Evolutionary conservation across 768 basidiomycete genomes (phyloP).

Genomic region (Nevesoporus exiguus): DNA sequence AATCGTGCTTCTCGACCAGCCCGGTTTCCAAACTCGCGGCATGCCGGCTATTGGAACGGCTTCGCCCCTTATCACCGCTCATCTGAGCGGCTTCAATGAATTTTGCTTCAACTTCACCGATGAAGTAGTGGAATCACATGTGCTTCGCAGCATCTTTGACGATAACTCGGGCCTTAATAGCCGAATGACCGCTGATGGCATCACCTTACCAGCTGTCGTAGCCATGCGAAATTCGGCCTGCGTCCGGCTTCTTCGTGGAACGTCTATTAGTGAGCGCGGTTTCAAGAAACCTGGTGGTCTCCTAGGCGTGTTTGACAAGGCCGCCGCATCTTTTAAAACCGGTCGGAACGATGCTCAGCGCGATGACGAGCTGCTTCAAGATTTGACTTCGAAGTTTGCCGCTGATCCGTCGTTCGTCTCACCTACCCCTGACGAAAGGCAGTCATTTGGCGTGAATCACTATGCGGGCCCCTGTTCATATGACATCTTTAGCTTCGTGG

Average conservation of each 20-base stretch:
- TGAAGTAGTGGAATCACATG: slow-evolving; percentile 57
- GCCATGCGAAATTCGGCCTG: slow-evolving; percentile 56
- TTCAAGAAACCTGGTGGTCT: slow-evolving; percentile 57
- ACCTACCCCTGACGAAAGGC: slow-evolving; percentile 30
- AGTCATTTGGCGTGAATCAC: slow-evolving; percentile 58
- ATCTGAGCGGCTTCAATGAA: slow-evolving; percentile 58
- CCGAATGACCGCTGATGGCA: slow-evolving; percentile 49
- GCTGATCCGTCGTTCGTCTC: slow-evolving; percentile 51
- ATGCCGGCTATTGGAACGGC: slow-evolving; percentile 37
- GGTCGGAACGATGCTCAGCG: slow-evolving; percentile 48
- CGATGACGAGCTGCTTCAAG: slow-evolving; percentile 49
- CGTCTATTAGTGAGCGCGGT: slow-evolving; percentile 41
- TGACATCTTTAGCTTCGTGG: slow-evolving; percentile 46
- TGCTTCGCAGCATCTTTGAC: slow-evolving; percentile 51
- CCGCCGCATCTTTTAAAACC: slow-evolving; percentile 45
- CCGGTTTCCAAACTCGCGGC: slow-evolving; percentile 56
- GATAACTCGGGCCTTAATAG: slow-evolving; percentile 44
- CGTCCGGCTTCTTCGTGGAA: slow-evolving; percentile 57
- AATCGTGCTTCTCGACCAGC: slow-evolving; percentile 52
- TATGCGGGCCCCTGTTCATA: slow-evolving; percentile 54
- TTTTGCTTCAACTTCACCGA: slow-evolving; percentile 59
- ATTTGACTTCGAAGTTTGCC: slow-evolving; percentile 45
- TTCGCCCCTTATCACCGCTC: slow-evolving; percentile 52
- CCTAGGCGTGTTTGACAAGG: slow-evolving; percentile 52
- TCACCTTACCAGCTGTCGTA: slow-evolving; percentile 43